Base-by-base conservation (phyloP, 2,329 filamentous ascomycete genomes). In the Pseudogymnoascus sp. region DNA sequence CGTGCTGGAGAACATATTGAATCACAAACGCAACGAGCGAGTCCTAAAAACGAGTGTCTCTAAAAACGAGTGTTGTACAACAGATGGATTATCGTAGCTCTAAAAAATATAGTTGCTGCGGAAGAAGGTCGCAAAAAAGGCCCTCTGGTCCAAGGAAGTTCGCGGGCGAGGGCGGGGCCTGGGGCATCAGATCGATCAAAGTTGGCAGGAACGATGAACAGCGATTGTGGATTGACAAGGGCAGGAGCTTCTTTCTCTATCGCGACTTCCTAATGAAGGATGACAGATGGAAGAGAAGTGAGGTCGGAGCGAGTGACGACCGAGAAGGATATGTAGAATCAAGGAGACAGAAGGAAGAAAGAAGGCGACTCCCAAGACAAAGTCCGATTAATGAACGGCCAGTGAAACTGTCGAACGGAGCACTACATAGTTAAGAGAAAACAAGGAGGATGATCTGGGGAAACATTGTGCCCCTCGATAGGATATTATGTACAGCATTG, bases 1-100 rank as follows among this genome's bases (percentile, higher is more conserved):
- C 9, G 63, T 61, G 33, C 66, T 70, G 14, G 67, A 64, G 41
- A 69, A 67, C 70, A 71, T 72, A 12, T 62, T 61, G 59, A 33
- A 37, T 23, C 55, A 16, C 28, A 4, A 52, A 31, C 23, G 14
- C 43, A 49, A 49, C 43, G 14, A 31, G 23, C 23, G 16, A 49
- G 14, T 49, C 43, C 23, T 11, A 49, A 28, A 25, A 52, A 28
- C 7, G 43, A 49, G 14, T 16, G 43, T 28, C 9, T 11, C 28
- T 31, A 49, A 28, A 25, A 49, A 28, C 6, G 43, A 52, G 14
- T 31, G 23, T 31, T 31, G 43, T 52, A 31, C 16, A 52, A 31
- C 14, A 14, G 16, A 31, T 16, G 43, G 11, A 31, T 28, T 16
- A 31, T 52, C 23, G 43, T 1, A 52, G 23, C 43, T 52, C 43